Percentiles rank a stretch among this genome's conserved stretches.
Conservation (phyloP, 257 asterid species). For the Primulina eburnea region DNA sequence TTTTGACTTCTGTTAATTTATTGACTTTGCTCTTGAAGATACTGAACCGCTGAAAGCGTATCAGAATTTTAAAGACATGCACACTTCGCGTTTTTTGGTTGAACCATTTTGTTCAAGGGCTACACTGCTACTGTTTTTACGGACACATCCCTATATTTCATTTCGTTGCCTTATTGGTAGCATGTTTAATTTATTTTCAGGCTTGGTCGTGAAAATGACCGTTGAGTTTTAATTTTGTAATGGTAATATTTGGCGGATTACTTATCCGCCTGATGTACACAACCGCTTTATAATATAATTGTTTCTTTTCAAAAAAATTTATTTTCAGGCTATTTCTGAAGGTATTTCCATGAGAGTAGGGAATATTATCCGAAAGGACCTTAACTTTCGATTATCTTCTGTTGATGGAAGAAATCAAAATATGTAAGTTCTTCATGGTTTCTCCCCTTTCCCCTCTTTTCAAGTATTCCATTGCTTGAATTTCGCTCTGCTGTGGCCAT, state of each 20-base stretch:
- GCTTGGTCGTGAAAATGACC: no score
- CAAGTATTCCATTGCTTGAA: background rate
- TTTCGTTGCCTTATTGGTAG: background rate
- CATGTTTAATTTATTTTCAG: conserved; percentile 41
- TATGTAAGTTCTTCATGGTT: conserved; percentile 40
- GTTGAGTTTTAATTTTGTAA: no score
- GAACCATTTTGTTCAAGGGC: conserved; percentile 3
- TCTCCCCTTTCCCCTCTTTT: background rate
- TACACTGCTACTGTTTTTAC: background rate
- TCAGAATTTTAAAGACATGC: conserved; percentile 13
- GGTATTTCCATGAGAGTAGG: conserved; percentile 36
- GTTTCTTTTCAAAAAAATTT: no score
- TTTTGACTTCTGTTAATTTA: conserved; percentile 16
- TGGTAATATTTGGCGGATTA: no score
- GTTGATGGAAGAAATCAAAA: conserved; percentile 31
- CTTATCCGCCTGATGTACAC: no score
- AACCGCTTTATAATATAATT: no score
- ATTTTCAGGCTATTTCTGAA: conserved; percentile 49
- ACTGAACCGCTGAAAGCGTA: conserved; percentile 19
- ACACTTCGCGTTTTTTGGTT: conserved; percentile 15
- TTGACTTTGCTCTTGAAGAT: conserved; percentile 16
- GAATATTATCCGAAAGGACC: conserved; percentile 34
- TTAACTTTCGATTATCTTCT: conserved; percentile 35
- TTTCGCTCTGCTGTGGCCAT: conserved; percentile 8
- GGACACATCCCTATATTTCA: background rate